These are phyloP conservation scores for Naumovozyma castellii DNA, from an alignment of 805 yeast genomes.

Conservation along the genomic window DNA sequence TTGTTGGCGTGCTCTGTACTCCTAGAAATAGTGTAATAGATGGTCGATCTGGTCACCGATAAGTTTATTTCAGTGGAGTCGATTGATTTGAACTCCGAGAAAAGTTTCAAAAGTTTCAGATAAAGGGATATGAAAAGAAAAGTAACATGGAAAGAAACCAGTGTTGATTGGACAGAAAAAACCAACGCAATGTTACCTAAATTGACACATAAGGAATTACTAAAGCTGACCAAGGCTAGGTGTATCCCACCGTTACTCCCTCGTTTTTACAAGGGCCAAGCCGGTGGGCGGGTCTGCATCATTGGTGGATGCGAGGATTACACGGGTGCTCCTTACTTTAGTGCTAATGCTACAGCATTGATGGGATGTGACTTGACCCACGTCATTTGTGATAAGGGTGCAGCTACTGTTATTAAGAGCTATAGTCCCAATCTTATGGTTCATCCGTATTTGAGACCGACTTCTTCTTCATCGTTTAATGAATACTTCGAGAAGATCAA, in stretches of 20 bases:
- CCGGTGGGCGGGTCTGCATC: constrained; percentile 80
- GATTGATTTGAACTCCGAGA: too few species aligned
- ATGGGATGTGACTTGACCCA: constrained; percentile 87
- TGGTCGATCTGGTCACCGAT: too few species aligned
- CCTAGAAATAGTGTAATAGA: too few species aligned
- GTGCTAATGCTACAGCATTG: constrained; percentile 75
- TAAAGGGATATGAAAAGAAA: background rate
- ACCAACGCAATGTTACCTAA: constrained; percentile 5
- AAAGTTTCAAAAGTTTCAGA: background rate
- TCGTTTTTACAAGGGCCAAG: constrained; percentile 78
- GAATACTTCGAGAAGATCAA: constrained; percentile 46
- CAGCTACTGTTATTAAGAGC: constrained; percentile 71
- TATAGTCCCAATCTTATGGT: constrained; percentile 94
- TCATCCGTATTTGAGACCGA: constrained; percentile 72
- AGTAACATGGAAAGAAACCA: too few species aligned
- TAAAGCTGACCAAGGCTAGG: constrained; percentile 38
- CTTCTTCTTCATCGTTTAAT: constrained; percentile 15
- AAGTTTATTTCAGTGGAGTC: too few species aligned
- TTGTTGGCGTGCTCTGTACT: too few species aligned
- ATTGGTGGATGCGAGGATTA: constrained; percentile 94
- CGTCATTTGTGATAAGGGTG: constrained; percentile 71
- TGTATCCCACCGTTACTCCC: constrained; percentile 71
- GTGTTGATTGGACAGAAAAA: background rate
- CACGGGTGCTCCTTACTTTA: constrained; percentile 93
- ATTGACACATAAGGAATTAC: constrained; percentile 33